Percentiles rank a stretch among this genome's conserved stretches.
phyloP scores from a whole-genome alignment of 306 rosid species.

The Prunus dulcis region DNA sequence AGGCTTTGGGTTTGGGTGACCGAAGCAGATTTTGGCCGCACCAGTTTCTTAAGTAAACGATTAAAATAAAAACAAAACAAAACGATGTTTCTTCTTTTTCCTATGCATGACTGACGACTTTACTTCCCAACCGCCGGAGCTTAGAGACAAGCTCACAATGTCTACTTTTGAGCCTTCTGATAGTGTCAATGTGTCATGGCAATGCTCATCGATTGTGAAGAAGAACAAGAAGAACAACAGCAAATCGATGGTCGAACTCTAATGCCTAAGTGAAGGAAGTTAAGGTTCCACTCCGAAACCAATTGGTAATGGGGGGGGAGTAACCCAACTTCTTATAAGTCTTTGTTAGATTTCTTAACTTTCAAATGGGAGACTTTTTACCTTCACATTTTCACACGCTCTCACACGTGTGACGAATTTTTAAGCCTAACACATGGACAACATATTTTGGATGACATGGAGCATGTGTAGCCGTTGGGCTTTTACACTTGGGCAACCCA shows the following conservation, averaged over 20 bases:
- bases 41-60: neutral
- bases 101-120: neutral
- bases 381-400: accelerated
- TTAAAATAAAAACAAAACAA: neutral
- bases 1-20: neutral
- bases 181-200: neutral
- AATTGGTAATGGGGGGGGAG: accelerated
- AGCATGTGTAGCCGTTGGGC: no score
- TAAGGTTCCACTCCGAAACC: accelerated
- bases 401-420: no score
- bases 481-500: no score
- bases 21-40: neutral
- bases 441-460: no score
- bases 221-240: neutral
- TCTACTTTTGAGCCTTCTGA: neutral
- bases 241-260: neutral
- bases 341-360: accelerated
- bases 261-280: neutral
- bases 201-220: neutral
- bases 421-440: no score
- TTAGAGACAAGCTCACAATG: neutral
- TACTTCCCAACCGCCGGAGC: neutral
- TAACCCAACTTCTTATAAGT: no score
- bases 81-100: neutral
- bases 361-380: accelerated